These are phyloP conservation scores for Rhizophagus sp. DNA, from an alignment of 192 early-diverging fungal species.

Conservation along the genomic window DNA sequence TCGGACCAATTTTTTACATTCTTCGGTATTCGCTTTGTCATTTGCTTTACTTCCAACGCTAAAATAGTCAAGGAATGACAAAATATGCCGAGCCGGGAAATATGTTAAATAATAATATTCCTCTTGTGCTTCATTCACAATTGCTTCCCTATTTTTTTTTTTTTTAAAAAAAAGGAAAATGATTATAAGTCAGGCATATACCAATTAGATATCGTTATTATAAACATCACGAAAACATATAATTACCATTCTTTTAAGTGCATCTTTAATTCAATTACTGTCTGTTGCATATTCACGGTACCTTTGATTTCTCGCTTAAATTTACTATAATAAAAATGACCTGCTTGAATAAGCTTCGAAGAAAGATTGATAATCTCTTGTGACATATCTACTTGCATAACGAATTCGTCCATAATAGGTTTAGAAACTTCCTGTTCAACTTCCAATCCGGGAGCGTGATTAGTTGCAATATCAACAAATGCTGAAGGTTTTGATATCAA, in stretches of 20 bases:
- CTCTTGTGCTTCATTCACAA: constrained; percentile 17
- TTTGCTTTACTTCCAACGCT: background rate
- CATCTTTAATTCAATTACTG: background rate
- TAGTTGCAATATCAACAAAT: background rate
- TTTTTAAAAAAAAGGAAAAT: too few species aligned
- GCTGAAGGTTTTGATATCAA: constrained; percentile 21
- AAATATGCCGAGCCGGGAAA: constrained; percentile 31
- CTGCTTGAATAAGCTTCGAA: constrained; percentile 27
- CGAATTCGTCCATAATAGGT: constrained; percentile 19
- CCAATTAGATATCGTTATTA: too few species aligned
- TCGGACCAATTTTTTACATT: background rate
- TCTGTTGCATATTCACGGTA: constrained; percentile 2
- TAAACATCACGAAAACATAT: too few species aligned
- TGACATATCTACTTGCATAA: constrained; percentile 28
- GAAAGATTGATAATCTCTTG: constrained; percentile 26
- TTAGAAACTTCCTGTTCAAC: background rate
- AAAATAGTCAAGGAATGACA: constrained; percentile 30
- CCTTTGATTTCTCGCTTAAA: constrained; percentile 2
- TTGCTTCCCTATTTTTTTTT: constrained; percentile 5
- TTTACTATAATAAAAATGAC: constrained; percentile 33
- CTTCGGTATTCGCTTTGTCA: background rate
- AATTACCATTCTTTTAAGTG: constrained; percentile 13
- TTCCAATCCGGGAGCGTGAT: background rate
- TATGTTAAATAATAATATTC: constrained; percentile 29
- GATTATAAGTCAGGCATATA: too few species aligned